These are phyloP conservation scores for Vitellaria paradoxa DNA, from an alignment of 179 eudicot species.

Conservation along the genomic window DNA sequence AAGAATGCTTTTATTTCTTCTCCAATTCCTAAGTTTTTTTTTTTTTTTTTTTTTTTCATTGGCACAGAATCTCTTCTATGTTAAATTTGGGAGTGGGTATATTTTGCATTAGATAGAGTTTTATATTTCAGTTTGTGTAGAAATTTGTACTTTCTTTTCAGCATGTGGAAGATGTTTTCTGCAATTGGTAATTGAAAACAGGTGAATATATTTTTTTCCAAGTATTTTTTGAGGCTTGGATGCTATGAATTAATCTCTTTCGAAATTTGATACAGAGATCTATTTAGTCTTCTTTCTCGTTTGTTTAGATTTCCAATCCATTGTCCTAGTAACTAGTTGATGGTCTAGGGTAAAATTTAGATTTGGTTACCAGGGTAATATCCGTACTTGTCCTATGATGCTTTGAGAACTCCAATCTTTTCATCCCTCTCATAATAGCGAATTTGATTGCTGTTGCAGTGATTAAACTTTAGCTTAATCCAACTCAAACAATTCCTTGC, in stretches of 20 bases:
- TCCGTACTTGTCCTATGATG: not conserved
- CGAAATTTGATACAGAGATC: not conserved
- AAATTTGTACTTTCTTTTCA: not conserved
- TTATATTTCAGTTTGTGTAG: not conserved
- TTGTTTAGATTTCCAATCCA: not conserved
- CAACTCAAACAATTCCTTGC: conserved; percentile 1
- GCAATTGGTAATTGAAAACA: not conserved
- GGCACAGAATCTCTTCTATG: not conserved
- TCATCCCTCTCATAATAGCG: not conserved
- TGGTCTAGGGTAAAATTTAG: not conserved
- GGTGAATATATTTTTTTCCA: not conserved
- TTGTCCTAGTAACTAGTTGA: not conserved
- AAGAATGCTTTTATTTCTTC: not conserved
- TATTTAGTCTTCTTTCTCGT: not conserved
- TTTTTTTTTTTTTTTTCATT: not conserved
- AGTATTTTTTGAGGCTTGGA: conserved; percentile 3
- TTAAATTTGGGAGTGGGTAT: not conserved
- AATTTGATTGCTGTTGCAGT: not conserved
- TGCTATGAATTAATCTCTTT: not conserved
- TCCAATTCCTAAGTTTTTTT: not conserved
- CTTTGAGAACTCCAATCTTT: not conserved
- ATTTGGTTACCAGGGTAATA: not conserved
- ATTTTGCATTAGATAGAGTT: not conserved
- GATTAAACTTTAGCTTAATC: not conserved
- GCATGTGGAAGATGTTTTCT: not conserved